A percentile compares a stretch with the other conserved stretches of the same genome.
These are phyloP conservation scores for Penicillium sp. DNA, from an alignment of 2,329 filamentous ascomycete species.

Conservation along the genomic window DNA sequence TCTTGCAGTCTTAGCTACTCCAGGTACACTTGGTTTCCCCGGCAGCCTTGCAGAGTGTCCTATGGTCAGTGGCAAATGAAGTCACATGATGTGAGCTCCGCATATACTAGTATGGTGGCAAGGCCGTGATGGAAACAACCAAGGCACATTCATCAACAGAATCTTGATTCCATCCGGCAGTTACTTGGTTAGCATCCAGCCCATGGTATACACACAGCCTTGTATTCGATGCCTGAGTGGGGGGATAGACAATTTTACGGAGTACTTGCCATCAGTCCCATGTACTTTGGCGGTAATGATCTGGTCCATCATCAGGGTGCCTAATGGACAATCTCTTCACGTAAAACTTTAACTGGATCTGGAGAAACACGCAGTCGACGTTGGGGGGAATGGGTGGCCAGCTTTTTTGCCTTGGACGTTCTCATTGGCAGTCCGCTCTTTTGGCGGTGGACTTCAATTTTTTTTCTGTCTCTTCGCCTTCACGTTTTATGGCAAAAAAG, in stretches of 20 bases:
- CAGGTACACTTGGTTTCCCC: not conserved
- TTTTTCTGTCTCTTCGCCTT: slow-evolving; percentile 14
- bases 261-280: not conserved
- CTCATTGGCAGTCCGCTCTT: slow-evolving; percentile 9
- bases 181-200: not conserved
- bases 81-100: slow-evolving; percentile 5
- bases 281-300: too few species aligned
- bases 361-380: not conserved
- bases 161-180: not conserved
- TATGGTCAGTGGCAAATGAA: not conserved
- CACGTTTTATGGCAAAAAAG: not conserved
- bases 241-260: not conserved
- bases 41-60: not conserved
- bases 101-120: not conserved
- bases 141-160: not conserved
- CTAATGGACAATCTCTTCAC: not conserved
- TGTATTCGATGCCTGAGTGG: not conserved
- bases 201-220: not conserved
- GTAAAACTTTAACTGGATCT: not conserved
- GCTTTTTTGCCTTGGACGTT: slow-evolving; percentile 1
- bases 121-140: not conserved
- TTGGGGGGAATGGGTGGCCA: slow-evolving; percentile 7
- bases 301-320: not conserved
- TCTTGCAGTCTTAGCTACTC: not conserved
- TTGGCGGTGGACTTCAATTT: slow-evolving; percentile 11